Evolutionary conservation across 2,329 filamentous ascomycete genomes (phyloP).

Genomic region (Penicillium janthinellum): DNA sequence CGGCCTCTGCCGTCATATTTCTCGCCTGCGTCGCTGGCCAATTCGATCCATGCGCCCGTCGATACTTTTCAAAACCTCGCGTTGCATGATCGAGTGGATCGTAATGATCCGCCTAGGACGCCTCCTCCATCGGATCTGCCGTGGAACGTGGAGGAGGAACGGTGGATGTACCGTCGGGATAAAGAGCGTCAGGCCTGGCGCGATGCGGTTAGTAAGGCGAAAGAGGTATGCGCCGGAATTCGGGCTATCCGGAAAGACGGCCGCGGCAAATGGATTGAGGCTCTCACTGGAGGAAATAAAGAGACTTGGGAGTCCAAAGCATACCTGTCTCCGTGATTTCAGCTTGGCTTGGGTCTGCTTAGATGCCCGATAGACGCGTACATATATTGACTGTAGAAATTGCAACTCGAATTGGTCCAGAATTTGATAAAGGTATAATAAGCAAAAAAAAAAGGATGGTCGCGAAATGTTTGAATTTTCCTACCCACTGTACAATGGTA

Average conservation of each 20-base stretch:
- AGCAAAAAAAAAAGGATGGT: background rate
- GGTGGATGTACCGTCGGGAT: constrained; percentile 31
- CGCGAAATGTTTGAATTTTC: constrained; percentile 6
- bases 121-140: constrained; percentile 13
- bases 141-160: constrained; percentile 39
- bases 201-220: constrained; percentile 30
- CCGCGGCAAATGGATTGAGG: constrained; percentile 43
- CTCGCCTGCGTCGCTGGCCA: constrained; percentile 15
- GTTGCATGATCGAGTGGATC: background rate
- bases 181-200: constrained; percentile 37
- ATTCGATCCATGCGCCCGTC: constrained; percentile 29
- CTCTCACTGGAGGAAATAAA: background rate
- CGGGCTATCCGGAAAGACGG: constrained; percentile 32
- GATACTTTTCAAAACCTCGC: background rate
- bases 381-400: background rate
- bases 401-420: background rate
- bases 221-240: constrained; percentile 36
- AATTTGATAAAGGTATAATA: background rate
- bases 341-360: background rate
- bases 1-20: background rate
- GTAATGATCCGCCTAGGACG: background rate
- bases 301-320: background rate
- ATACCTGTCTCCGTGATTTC: background rate
- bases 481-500: constrained; percentile 26
- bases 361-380: background rate